Evolutionary conservation across 805 yeast genomes (phyloP).

Genomic region (Pichia phayaonensis): DNA sequence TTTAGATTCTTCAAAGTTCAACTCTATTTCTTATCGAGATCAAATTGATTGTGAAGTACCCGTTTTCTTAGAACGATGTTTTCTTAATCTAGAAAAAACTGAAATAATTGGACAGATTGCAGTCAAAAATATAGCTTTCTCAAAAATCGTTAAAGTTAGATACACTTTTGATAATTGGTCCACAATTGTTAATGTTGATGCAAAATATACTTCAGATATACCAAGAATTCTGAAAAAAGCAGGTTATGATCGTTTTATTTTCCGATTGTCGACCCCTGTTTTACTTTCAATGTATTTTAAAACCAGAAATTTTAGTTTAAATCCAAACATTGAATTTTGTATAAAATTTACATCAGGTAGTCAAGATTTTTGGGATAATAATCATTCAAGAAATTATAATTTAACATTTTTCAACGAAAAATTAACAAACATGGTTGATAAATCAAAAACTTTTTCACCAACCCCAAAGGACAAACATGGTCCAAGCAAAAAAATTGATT

Average conservation of each 20-base stretch:
- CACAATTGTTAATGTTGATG: conserved; percentile 62
- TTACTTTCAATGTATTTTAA: conserved; percentile 27
- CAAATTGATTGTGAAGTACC: conserved; percentile 33
- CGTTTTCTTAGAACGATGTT: conserved; percentile 60
- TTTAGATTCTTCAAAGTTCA: conserved; percentile 35
- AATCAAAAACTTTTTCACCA: not conserved
- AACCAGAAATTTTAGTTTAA: conserved; percentile 3
- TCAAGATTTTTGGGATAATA: conserved; percentile 74
- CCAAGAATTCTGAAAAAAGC: conserved; percentile 42
- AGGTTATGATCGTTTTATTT: conserved; percentile 63
- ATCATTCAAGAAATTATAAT: conserved; percentile 49
- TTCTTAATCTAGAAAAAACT: conserved; percentile 50
- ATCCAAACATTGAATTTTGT: conserved; percentile 38
- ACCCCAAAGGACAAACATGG: not conserved
- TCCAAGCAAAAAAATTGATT: not conserved
- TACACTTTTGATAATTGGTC: conserved; percentile 78
- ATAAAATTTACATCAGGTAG: conserved; percentile 44
- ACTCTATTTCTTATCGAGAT: conserved; percentile 37
- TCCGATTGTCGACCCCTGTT: conserved; percentile 46
- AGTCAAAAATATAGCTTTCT: conserved; percentile 65
- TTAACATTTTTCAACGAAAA: conserved; percentile 29
- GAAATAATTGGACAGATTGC: conserved; percentile 66
- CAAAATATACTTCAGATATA: conserved; percentile 49
- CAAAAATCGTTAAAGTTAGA: conserved; percentile 59
- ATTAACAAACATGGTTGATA: not conserved